Percentiles rank a stretch among this genome's conserved stretches.
phyloP scores from a whole-genome alignment of 306 rosid species.

The Trichosanthes cucumerina region DNA sequence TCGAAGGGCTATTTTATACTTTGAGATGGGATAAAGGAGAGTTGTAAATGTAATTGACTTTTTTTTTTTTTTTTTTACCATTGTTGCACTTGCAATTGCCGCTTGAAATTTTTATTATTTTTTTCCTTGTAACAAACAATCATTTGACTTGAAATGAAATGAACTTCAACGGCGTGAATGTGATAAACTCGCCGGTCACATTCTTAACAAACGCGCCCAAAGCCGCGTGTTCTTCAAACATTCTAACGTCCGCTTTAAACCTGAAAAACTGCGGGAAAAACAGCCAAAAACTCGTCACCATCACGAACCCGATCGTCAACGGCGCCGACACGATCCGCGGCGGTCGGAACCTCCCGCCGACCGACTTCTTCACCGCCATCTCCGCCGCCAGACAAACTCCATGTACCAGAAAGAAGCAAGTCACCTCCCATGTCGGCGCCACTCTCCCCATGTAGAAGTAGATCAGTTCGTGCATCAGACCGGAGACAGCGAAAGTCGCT shows the following conservation, averaged over 20 bases:
- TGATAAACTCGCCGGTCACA: not conserved
- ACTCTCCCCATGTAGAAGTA: constrained; percentile 37
- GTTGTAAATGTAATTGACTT: too few species aligned
- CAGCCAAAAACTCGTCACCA: constrained; percentile 34
- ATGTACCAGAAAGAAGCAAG: constrained; percentile 49
- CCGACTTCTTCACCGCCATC: constrained; percentile 30
- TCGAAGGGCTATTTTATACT: too few species aligned
- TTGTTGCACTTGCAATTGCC: too few species aligned
- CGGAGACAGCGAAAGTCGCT: constrained; percentile 45
- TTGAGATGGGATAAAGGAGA: too few species aligned
- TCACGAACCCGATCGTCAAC: constrained; percentile 38
- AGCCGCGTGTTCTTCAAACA: constrained; percentile 38
- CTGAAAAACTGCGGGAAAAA: constrained; percentile 46
- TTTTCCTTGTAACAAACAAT: not conserved
- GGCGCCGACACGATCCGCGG: constrained; percentile 31
- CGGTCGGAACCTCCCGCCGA: constrained; percentile 19
- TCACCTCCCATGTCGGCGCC: constrained; percentile 46
- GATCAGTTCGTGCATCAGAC: constrained; percentile 56
- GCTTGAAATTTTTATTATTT: too few species aligned
- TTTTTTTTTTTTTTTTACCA: too few species aligned
- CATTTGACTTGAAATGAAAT: not conserved
- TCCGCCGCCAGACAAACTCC: constrained; percentile 40
- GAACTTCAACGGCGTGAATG: not conserved
- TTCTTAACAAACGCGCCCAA: constrained; percentile 26
- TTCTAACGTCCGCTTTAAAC: constrained; percentile 25